Evolutionary conservation across 225 moss, liverwort and hornwort genomes (phyloP), one percentile per base, ranked within the genome.

Genomic region (Marchantia polymorpha): DNA sequence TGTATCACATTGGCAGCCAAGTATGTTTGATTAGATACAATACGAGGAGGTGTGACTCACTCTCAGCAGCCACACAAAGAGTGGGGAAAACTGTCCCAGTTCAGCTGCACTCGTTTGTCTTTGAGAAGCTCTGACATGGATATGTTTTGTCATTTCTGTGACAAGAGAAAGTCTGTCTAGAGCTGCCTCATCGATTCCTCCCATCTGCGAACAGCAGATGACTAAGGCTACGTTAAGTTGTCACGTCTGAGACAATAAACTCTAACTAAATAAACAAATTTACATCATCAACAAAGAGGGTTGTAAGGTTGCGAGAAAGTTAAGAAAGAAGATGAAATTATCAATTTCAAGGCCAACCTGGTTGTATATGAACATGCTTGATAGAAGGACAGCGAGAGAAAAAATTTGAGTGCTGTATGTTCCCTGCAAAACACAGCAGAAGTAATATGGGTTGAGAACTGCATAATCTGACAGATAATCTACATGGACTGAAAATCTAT

Each of bases 81-180:
- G 89, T 49, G 95, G 95, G 9, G 95, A 93, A 76, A 90, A 95
- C 68, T 93, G 95, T 7, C 95, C 95, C 46, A 95, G 87, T 83
- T 95, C 95, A 51, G 95, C 89, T 7, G 93, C 95, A 80, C 90
- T 91, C 8, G 91, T 86, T 79, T 83, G 83, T 52, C 75, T 85
- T 55, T 81, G 81, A 60, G 95, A 93, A 39, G 95, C 95, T 83
- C 95, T 88, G 11, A 95, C 95, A 69, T 90, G 95, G 52, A 95
- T 95, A 74, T 93, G 95, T 49, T 93, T 95, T 0, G 95, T 93
- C 95, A 95, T 95, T 87, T 95, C 95, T 12, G 95, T 95, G n/a
- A 95, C 95, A 79, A 95, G 90, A 3, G 95, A 95, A 56, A 95
- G 79, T 76, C 93, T 91, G 68, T 95, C 95, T 85, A 95, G 64